phyloP scores from a whole-genome alignment of 2,329 filamentous ascomycete genomes.

The Didymellaceae sp. region DNA sequence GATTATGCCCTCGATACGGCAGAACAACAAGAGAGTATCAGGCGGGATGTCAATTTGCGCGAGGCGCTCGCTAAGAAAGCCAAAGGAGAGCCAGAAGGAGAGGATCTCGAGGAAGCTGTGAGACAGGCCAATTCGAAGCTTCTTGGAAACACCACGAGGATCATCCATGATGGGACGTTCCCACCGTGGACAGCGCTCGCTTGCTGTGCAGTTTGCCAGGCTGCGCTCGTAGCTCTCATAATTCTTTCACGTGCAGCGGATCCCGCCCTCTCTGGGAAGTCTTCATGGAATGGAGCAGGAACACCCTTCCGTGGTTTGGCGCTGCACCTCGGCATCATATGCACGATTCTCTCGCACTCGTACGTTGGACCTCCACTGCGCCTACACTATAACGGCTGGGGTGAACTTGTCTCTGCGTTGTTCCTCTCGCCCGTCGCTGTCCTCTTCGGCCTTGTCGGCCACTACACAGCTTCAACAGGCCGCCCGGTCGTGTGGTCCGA shows the following conservation, averaged over 20 bases:
- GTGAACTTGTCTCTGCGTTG: slow-evolving; percentile 10
- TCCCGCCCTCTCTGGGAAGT: background rate
- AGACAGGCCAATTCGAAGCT: slow-evolving; percentile 1
- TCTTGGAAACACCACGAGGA: slow-evolving; percentile 4
- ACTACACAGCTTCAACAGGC: slow-evolving; percentile 6
- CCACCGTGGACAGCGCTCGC: slow-evolving; percentile 5
- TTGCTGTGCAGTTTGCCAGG: background rate
- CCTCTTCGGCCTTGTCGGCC: slow-evolving; percentile 7
- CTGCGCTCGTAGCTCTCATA: background rate
- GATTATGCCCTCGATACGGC: slow-evolving; percentile 5
- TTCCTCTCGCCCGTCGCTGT: slow-evolving; percentile 9
- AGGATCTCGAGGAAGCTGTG: slow-evolving; percentile 1
- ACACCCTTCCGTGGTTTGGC: slow-evolving; percentile 8
- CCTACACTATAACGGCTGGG: slow-evolving; percentile 8
- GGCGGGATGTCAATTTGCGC: slow-evolving; percentile 2
- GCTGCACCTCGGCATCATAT: slow-evolving; percentile 5
- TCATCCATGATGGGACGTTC: slow-evolving; percentile 4
- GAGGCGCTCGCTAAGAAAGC: slow-evolving; percentile 1
- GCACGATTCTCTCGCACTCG: slow-evolving; percentile 10
- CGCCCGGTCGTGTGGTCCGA: slow-evolving; percentile 6
- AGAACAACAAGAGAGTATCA: slow-evolving; percentile 2
- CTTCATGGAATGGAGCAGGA: background rate
- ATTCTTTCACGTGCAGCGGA: slow-evolving; percentile 5
- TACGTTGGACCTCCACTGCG: slow-evolving; percentile 7
- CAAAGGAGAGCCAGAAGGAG: background rate